Evolutionary conservation across 352 stramenopile species (phyloP).

Genomic region (Globisporangium apiculatum): DNA sequence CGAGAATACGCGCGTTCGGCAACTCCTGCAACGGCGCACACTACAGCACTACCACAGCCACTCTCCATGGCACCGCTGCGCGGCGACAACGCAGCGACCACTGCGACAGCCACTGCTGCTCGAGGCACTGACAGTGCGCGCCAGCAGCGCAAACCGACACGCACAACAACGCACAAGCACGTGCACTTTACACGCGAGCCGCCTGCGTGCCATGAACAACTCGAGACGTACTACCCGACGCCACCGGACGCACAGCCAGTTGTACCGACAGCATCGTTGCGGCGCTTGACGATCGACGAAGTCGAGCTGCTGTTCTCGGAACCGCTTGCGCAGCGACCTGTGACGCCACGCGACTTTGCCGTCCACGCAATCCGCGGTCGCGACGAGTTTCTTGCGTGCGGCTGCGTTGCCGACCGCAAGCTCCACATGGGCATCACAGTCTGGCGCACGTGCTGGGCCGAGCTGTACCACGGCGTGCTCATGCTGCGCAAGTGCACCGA

Average conservation of each 20-base stretch:
- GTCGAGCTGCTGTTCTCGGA: constrained; percentile 63
- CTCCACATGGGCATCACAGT: constrained; percentile 33
- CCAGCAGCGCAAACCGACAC: too few relatives aligned
- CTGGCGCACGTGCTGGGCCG: constrained; percentile 54
- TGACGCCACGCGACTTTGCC: constrained; percentile 31
- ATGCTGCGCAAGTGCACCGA: constrained; percentile 51
- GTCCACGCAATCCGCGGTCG: constrained; percentile 40
- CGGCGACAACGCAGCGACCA: too few relatives aligned
- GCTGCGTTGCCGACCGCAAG: constrained; percentile 36
- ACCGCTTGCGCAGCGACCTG: constrained; percentile 24
- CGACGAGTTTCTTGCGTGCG: constrained; percentile 44
- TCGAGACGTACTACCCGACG: constrained; percentile 43
- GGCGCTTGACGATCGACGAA: constrained; percentile 53
- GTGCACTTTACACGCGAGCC: constrained; percentile 55
- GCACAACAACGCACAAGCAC: not conserved
- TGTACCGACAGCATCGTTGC: constrained; percentile 35
- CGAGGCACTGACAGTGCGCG: too few relatives aligned
- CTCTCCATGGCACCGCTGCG: too few relatives aligned
- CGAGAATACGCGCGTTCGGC: too few relatives aligned
- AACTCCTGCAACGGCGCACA: too few relatives aligned
- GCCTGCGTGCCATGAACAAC: constrained; percentile 19
- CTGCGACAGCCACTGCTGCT: too few relatives aligned
- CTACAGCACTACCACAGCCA: too few relatives aligned
- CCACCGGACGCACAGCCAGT: constrained; percentile 22
- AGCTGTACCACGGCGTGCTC: constrained; percentile 64